These are phyloP conservation scores for Phlebiopsis gigantea DNA, from an alignment of 768 basidiomycete species.

Conservation along the genomic window DNA sequence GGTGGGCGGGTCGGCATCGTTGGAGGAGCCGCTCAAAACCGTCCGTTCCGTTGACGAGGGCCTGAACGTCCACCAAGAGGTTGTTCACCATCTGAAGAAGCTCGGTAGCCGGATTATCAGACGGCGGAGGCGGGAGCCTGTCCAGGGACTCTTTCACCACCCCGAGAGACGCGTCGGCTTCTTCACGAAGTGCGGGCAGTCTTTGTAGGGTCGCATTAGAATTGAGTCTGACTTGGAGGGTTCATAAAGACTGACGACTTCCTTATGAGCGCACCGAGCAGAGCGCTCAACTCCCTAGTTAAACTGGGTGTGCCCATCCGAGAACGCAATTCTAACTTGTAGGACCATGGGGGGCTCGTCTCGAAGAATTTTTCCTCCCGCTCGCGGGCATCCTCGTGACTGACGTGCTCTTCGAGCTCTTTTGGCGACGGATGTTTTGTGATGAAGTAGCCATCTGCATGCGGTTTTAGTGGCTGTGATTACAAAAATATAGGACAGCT, in stretches of 20 bases:
- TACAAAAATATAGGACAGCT: not conserved
- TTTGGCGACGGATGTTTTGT: slow-evolving; percentile 61
- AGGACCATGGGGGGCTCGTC: slow-evolving; percentile 45
- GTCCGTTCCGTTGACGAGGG: slow-evolving; percentile 45
- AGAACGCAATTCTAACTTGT: slow-evolving; percentile 31
- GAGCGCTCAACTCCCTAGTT: slow-evolving; percentile 43
- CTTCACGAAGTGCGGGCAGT: slow-evolving; percentile 52
- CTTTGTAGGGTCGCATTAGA: slow-evolving; percentile 27
- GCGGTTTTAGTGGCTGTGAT: no score
- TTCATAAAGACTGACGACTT: not conserved
- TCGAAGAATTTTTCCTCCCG: slow-evolving; percentile 43
- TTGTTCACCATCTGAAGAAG: slow-evolving; percentile 38
- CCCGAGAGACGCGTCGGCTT: slow-evolving; percentile 39
- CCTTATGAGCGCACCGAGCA: slow-evolving; percentile 29
- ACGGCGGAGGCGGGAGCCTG: slow-evolving; percentile 42
- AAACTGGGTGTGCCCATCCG: slow-evolving; percentile 56
- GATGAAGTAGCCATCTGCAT: slow-evolving; percentile 48
- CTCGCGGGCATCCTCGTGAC: slow-evolving; percentile 33
- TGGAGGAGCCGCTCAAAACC: slow-evolving; percentile 47
- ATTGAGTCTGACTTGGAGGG: not conserved
- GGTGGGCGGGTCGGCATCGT: slow-evolving; percentile 41
- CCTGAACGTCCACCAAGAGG: slow-evolving; percentile 40
- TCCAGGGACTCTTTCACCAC: slow-evolving; percentile 27
- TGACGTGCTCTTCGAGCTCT: slow-evolving; percentile 38
- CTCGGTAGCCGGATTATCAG: slow-evolving; percentile 48